Evolutionary conservation across 495 filamentous ascomycete species (phyloP), one percentile per base, ranked within the genome.

Genomic region (Umbilicaria muhlenbergii): DNA sequence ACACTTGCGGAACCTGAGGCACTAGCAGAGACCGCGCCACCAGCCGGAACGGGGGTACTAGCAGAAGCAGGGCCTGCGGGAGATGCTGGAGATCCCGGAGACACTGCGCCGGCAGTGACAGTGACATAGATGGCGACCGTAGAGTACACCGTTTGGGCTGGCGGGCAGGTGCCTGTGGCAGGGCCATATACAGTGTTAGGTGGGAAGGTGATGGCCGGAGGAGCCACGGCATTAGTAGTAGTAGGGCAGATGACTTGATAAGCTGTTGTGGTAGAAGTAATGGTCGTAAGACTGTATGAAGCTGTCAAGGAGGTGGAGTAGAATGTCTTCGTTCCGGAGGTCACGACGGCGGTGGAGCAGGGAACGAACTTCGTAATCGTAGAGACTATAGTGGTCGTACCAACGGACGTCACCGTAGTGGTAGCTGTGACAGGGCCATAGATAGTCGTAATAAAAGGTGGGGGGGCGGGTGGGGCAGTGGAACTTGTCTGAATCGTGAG

Each of bases 41-140:
- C 17, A 11, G 24, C 24, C 0, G 24, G 24, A 8, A 3, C 24
- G 24, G 24, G 6, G 24, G 24, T 10, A 28, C 24, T 28, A 28
- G 24, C 24, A 28, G 24, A 28, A 28, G 6, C 24, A 28, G 24
- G 8, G 8, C 3, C 24, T 28, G 24, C 24, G 8, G 24, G 4
- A 28, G 24, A 28, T 28, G 4, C 24, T 3, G 24, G 24, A 28
- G 24, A 28, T 28, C 24, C 34, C 10, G 36, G 11, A 7, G n/a
- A 10, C 10, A 34, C 46, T 1, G 41, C 46, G 17, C 34, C 45
- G 11, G 45, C 54, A 4, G 51, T 49, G 14, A 60, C 54, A 11
- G 66, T 70, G 31, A 70, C 49, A 57, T 64, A 67, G 46, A 68
- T 58, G 39, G 65, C 68, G 16, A 31, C 33, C 17, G 40, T 48